Evolutionary conservation across 1,284 basidiomycete species (phyloP).

Genomic region (Coniferiporia weirii): DNA sequence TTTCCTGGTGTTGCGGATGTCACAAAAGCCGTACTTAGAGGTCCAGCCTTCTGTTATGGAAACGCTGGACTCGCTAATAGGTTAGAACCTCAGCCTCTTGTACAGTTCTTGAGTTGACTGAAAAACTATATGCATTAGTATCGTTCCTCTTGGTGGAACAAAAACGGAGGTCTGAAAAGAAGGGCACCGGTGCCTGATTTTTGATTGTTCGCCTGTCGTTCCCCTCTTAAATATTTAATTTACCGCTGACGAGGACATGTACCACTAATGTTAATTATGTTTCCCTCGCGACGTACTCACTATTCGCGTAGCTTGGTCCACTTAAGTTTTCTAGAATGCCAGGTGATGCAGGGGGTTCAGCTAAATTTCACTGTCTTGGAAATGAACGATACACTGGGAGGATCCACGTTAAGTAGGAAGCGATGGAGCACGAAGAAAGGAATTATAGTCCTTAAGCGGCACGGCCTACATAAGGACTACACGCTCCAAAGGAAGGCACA

Average conservation of each 20-base stretch:
- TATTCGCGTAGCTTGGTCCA: no score
- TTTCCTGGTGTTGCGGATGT: constrained; percentile 33
- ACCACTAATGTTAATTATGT: neutral
- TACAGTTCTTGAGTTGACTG: neutral
- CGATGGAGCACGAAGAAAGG: no score
- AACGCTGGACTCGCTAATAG: constrained; percentile 34
- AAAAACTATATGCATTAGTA: constrained; percentile 20
- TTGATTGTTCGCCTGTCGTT: neutral
- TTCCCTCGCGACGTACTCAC: no score
- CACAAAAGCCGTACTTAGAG: constrained; percentile 34
- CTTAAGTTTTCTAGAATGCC: no score
- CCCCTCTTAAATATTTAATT: neutral
- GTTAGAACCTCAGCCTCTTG: constrained; percentile 19
- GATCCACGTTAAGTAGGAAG: no score
- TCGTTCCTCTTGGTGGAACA: constrained; percentile 30
- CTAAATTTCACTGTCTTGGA: no score
- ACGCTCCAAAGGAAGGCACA: no score
- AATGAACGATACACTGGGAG: no score
- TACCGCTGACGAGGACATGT: neutral
- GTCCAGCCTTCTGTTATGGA: constrained; percentile 31
- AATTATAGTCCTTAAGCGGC: no score
- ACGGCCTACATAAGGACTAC: no score
- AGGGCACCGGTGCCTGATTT: neutral
- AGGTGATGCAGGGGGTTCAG: no score
- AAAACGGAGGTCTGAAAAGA: constrained; percentile 23